A percentile compares a stretch with the other conserved stretches of the same genome.
Conservation (phyloP, 495 filamentous ascomycete genomes). For the Talaromyces borbonicus region DNA sequence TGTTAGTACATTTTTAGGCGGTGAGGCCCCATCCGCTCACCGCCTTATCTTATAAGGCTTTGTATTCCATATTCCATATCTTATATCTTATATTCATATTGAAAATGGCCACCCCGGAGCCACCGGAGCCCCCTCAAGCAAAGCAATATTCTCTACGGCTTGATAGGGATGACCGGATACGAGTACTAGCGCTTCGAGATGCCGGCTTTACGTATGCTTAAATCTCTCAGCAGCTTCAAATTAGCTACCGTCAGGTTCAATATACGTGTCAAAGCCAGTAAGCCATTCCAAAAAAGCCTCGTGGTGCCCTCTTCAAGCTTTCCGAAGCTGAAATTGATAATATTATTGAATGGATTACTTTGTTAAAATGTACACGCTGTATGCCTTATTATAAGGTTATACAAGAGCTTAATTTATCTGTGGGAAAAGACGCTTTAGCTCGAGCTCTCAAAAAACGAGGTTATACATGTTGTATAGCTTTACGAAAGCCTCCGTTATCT, state of each 20-base stretch:
- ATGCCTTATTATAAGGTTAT: slow-evolving; percentile 16
- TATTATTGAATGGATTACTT: slow-evolving; percentile 19
- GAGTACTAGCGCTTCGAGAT: slow-evolving; percentile 13
- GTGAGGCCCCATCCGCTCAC: too few species aligned
- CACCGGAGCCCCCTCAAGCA: too few species aligned
- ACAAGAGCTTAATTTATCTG: slow-evolving; percentile 14
- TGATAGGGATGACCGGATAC: slow-evolving; percentile 15
- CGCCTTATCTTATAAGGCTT: too few species aligned
- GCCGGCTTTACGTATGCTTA: slow-evolving; percentile 12
- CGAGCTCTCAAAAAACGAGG: slow-evolving; percentile 19
- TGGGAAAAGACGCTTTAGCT: slow-evolving; percentile 11
- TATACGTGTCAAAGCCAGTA: slow-evolving; percentile 13
- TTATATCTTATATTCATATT: too few species aligned
- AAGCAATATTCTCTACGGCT: slow-evolving; percentile 3
- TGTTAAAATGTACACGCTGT: slow-evolving; percentile 13
- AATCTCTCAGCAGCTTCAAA: slow-evolving; percentile 11
- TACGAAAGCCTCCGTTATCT: slow-evolving; percentile 13
- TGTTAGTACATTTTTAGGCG: too few species aligned
- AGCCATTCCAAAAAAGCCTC: slow-evolving; percentile 13
- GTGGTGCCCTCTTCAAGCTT: slow-evolving; percentile 12
- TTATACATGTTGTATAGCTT: slow-evolving; percentile 16
- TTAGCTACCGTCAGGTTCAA: slow-evolving; percentile 16
- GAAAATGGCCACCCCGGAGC: too few species aligned
- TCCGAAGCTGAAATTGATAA: slow-evolving; percentile 15
- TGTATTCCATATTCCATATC: too few species aligned